Evolutionary conservation across 2,329 filamentous ascomycete genomes (phyloP), one percentile per base, ranked within the genome.

Genomic region (Penicillium sp.): DNA sequence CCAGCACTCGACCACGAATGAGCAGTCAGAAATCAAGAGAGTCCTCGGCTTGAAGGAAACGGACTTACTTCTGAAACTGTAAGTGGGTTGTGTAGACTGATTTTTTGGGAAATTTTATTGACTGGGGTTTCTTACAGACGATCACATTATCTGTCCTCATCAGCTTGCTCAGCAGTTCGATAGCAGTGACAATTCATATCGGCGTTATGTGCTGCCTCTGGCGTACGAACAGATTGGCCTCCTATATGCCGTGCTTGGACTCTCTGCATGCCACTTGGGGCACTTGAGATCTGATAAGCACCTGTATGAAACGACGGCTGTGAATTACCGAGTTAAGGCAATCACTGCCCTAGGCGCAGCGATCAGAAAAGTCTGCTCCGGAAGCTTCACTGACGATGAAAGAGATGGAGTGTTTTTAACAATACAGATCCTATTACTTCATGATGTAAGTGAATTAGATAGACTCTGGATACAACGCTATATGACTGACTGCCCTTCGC

Each of bases 371-470:
- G 61, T 66, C 3, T 68, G 71, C n/a, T 72, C 72, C 19, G 65
- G 67, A 24, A 38, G 57, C 5, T 58, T 73, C 19, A 63, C 45
- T 15, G 69, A 69, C 8, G 66, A 70, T 40, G 70, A 73, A 35
- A 68, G 72, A n/a, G 72, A 75, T 56, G 67, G 68, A 2, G 64
- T 73, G 9, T 69, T 75, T 37, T 70, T 69, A 12, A 74, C 68
- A 9, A 74, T 74, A 3, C 72, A 75, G 49, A 67, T 75, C 24
- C 58, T 75, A n/a, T 61, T 75, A 17, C 64, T 74, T 3, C 73
- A 74, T 47, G 73, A 75, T 65, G 73, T 75, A 62, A 57, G 73
- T 65, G 35, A 40, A 10, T 5, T 2, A 28, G 5, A 1, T 2
- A 28, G 5, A 1, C 2, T 17, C 2, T 40, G 22, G 15, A n/a